Base-by-base conservation (phyloP, 2,329 filamentous ascomycete genomes). In the Neofusicoccum kwambonambiense region DNA sequence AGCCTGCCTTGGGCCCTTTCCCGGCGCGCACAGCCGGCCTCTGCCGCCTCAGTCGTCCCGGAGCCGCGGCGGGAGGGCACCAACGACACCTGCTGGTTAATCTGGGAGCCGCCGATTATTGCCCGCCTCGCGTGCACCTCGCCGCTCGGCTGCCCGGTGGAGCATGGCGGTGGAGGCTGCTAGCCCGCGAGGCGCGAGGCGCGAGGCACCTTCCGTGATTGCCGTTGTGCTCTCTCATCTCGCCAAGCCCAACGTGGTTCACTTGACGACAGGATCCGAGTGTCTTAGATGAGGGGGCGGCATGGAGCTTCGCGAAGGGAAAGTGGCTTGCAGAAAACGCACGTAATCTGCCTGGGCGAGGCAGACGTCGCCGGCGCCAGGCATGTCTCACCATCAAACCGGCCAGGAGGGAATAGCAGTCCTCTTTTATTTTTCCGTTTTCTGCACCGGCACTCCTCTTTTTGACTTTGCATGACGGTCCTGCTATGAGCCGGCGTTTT, bases 341-440 rank as follows among this genome's bases (percentile, higher is more conserved):
- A 60, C 56, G 56, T 60, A 60, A 60, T 60, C 56, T 35, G 39
- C 17, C 31, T 22, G 31, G 45, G 51, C 51, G 37, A 56, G 51
- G 51, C 51, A 42, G 54, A 58, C 22, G 19, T 41, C 35, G 17
- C 7, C 42, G 42, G n/a, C 17, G 45, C 45, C 52, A 22, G 52
- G 39, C 54, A 35, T 60, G 56, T 60, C 56, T 60, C 56, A 60
- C 41, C 56, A 37, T 47, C 39, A 58, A 58, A 58, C 54, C 22
- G 41, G 37, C 37, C 52, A 44, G 52, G 52, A 56, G 19, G 52
- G 52, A n/a, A 45, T 45, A 58, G 41, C 54, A 58, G n/a, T 34
- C 12, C 22, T 58, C 56, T 47, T 60, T 60, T 60, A 60, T 60
- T 60, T 60, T 60, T 60, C 56, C 56, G 56, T 37, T 60, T 60